Evolutionary conservation across 202 grass and related monocot genomes (phyloP).

Genomic region (Dendrocalamus latiflorus): DNA sequence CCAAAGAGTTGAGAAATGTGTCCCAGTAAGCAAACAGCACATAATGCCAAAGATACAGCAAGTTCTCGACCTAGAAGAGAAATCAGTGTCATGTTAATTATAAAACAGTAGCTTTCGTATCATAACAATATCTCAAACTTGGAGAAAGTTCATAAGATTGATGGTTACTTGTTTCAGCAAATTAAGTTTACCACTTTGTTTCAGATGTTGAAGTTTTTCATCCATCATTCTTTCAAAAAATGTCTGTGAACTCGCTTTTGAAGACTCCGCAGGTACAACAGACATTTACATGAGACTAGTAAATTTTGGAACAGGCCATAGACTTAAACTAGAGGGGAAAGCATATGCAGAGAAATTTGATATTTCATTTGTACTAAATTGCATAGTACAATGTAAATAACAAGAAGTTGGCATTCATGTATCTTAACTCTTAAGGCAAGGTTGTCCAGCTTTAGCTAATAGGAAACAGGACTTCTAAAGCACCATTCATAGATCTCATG

Average conservation of each 20-base stretch:
- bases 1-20: slow-evolving; percentile 82
- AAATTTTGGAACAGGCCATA: not conserved
- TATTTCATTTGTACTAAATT: not conserved
- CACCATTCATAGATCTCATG: not conserved
- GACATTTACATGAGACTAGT: slow-evolving; percentile 21
- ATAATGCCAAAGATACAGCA: slow-evolving; percentile 94
- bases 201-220: slow-evolving; percentile 73
- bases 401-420: not conserved
- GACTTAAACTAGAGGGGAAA: not conserved
- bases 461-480: not conserved
- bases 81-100: slow-evolving; percentile 3
- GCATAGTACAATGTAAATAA: not conserved
- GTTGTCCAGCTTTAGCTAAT: not conserved
- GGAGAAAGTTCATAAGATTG: slow-evolving; percentile 13
- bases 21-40: slow-evolving; percentile 76
- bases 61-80: slow-evolving; percentile 78
- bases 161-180: slow-evolving; percentile 8
- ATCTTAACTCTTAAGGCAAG: not conserved
- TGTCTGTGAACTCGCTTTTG: slow-evolving; percentile 45
- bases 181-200: slow-evolving; percentile 72
- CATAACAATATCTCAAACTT: not conserved
- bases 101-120: not conserved
- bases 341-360: not conserved
- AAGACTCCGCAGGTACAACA: slow-evolving; percentile 57
- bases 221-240: slow-evolving; percentile 87